A percentile compares a stretch with the other conserved stretches of the same genome.
Evolutionary conservation across 2,329 filamentous ascomycete species (phyloP).

Genomic region (Macrophomina phaseolina): DNA sequence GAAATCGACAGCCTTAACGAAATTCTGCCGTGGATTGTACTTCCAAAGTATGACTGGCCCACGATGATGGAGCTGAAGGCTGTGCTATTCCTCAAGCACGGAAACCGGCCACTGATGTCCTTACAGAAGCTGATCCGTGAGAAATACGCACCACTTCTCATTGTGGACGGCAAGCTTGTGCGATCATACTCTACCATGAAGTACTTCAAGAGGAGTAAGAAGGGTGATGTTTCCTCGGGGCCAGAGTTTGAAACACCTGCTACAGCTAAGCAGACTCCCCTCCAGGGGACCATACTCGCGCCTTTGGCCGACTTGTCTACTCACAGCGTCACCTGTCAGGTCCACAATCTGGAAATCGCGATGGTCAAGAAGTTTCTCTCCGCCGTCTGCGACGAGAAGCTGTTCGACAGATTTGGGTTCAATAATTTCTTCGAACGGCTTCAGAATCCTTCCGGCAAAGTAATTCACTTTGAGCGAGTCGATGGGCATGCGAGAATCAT

Average conservation of each 20-base stretch:
- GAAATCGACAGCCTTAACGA: constrained; percentile 6
- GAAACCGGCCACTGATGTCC: background rate
- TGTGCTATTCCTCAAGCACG: background rate
- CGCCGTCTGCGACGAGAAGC: background rate
- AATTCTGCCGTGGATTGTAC: constrained; percentile 2
- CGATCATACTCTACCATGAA: constrained; percentile 10
- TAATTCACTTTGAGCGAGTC: background rate
- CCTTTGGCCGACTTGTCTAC: background rate
- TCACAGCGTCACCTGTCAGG: background rate
- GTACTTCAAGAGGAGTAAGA: constrained; percentile 3
- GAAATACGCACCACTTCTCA: constrained; percentile 3
- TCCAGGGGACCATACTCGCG: background rate
- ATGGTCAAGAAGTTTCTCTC: background rate
- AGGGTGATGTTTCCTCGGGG: background rate
- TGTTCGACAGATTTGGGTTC: background rate
- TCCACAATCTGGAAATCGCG: background rate
- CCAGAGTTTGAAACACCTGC: background rate
- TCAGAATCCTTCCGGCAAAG: background rate
- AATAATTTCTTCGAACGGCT: background rate
- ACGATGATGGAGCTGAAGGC: background rate
- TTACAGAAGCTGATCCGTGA: background rate
- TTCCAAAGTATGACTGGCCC: constrained; percentile 9
- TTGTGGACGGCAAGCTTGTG: constrained; percentile 1
- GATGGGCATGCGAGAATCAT: constrained; percentile 5
- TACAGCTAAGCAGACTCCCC: background rate